Percentiles rank a stretch among this genome's conserved stretches.
Conservation (phyloP, 2,329 filamentous ascomycete species). For the Cytospora chrysosperma region DNA sequence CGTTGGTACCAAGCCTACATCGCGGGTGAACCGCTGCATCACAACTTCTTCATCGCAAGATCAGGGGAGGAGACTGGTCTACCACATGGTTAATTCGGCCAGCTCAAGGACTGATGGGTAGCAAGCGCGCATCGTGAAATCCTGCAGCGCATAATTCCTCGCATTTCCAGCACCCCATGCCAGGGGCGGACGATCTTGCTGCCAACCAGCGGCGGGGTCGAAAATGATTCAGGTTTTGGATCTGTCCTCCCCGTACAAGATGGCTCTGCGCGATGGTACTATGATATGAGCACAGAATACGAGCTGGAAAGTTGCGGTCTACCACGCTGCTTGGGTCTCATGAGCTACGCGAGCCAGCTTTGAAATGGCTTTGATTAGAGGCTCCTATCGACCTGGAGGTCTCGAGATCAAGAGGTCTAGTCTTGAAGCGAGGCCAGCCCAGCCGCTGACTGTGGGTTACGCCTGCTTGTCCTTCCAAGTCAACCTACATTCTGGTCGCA, state of each 20-base stretch:
- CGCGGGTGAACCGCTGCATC: conserved; percentile 4
- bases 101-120: conserved; percentile 2
- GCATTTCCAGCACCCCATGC: not conserved
- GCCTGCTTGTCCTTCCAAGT: conserved; percentile 1
- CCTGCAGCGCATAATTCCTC: not conserved
- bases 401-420: not conserved
- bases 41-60: conserved; percentile 1
- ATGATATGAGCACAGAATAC: not conserved
- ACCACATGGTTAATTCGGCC: conserved; percentile 1
- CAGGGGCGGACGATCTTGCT: conserved; percentile 4
- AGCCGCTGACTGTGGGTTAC: conserved; percentile 4
- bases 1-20: conserved; percentile 7
- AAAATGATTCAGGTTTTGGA: conserved; percentile 4
- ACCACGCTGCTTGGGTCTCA: conserved; percentile 4
- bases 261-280: conserved; percentile 17
- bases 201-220: not conserved
- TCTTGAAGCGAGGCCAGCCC: not conserved
- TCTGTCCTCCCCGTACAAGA: not conserved
- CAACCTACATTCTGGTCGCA: conserved; percentile 3
- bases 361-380: not conserved
- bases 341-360: not conserved
- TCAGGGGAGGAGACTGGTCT: conserved; percentile 1
- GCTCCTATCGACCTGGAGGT: not conserved
- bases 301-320: conserved; percentile 5
- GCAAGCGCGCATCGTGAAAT: not conserved